phyloP scores from a whole-genome alignment of 768 basidiomycete genomes.

The Serendipita sp. region DNA sequence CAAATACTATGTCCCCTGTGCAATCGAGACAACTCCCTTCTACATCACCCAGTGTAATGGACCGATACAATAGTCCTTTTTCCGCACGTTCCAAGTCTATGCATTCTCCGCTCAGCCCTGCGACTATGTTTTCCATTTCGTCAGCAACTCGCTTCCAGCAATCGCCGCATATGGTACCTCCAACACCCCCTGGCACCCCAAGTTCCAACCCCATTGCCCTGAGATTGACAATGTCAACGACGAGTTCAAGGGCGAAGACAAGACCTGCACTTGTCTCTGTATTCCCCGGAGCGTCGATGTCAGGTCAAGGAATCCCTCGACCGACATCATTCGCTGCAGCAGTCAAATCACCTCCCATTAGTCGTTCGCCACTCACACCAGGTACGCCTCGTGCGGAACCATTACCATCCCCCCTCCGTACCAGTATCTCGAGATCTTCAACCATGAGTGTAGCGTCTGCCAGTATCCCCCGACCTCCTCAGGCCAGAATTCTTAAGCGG shows the following conservation, averaged over 20 bases:
- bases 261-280: slow-evolving; percentile 64
- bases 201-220: slow-evolving; percentile 62
- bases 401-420: slow-evolving; percentile 32
- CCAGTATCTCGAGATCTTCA: slow-evolving; percentile 30
- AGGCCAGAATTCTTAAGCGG: slow-evolving; percentile 51
- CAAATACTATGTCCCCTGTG: neutral
- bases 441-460: slow-evolving; percentile 18
- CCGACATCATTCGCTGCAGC: neutral
- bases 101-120: neutral
- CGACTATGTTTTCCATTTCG: neutral
- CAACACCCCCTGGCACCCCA: slow-evolving; percentile 63
- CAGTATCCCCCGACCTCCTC: slow-evolving; percentile 18
- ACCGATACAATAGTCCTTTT: neutral
- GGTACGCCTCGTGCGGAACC: slow-evolving; percentile 14
- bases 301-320: slow-evolving; percentile 4
- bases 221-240: slow-evolving; percentile 77
- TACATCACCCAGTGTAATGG: neutral
- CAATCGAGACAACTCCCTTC: neutral
- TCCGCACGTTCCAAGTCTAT: neutral
- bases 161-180: slow-evolving; percentile 35
- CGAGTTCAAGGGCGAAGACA: slow-evolving; percentile 49
- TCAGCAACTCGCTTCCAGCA: slow-evolving; percentile 56
- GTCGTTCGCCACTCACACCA: slow-evolving; percentile 17
- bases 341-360: slow-evolving; percentile 6
- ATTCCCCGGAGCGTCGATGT: slow-evolving; percentile 28